These are phyloP conservation scores for Penicillium sp. DNA, from an alignment of 2,329 filamentous ascomycete species.

Conservation along the genomic window DNA sequence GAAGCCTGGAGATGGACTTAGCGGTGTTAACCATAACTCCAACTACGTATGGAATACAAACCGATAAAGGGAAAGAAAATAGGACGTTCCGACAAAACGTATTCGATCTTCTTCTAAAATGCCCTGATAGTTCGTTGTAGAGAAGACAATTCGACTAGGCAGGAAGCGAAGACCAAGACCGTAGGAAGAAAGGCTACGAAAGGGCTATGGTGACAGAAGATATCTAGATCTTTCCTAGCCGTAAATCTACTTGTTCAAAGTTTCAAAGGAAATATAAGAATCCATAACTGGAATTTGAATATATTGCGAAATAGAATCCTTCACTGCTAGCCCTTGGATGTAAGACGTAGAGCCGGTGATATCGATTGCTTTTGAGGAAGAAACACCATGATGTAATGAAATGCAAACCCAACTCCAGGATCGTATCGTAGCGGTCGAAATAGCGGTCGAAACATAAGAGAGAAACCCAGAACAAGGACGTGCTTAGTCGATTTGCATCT, in stretches of 20 bases:
- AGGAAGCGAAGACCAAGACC: not conserved
- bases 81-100: no score
- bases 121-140: no score
- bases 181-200: not conserved
- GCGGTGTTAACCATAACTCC: conserved; percentile 6
- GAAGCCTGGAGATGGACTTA: conserved; percentile 8
- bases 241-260: not conserved
- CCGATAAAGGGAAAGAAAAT: not conserved
- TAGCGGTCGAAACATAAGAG: conserved; percentile 14
- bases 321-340: conserved; percentile 3
- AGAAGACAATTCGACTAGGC: no score
- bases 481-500: conserved; percentile 46
- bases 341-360: conserved; percentile 17
- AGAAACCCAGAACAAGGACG: conserved; percentile 9
- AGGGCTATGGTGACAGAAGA: not conserved
- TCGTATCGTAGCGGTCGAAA: conserved; percentile 25
- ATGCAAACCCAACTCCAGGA: conserved; percentile 27
- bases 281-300: not conserved
- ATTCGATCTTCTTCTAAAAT: no score
- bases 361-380: conserved; percentile 26
- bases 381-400: conserved; percentile 22
- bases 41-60: not conserved
- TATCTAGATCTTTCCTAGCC: not conserved
- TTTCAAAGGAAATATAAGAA: not conserved
- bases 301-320: not conserved